These are phyloP conservation scores for Dioscorea alata DNA, from an alignment of 106 monocot species.

Conservation along the genomic window DNA sequence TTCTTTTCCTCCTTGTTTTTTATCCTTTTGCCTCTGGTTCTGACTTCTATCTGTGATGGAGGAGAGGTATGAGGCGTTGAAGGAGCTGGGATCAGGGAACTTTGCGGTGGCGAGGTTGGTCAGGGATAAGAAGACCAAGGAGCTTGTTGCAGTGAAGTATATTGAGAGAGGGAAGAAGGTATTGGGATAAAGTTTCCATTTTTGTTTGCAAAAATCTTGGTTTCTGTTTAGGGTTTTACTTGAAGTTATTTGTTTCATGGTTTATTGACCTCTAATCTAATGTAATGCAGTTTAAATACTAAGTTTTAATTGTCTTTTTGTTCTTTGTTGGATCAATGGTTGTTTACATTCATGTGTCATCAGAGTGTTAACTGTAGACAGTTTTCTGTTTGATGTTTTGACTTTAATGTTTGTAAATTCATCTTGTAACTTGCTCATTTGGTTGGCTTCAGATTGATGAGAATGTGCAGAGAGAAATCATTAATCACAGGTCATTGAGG, in stretches of 20 bases:
- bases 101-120: slow-evolving; percentile 68
- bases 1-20: too few relatives aligned
- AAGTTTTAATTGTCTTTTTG: not conserved
- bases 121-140: slow-evolving; percentile 54
- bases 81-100: slow-evolving; percentile 58
- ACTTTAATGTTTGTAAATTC: too few relatives aligned
- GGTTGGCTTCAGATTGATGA: slow-evolving; percentile 55
- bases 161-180: slow-evolving; percentile 75
- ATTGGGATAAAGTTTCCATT: not conserved
- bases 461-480: slow-evolving; percentile 74
- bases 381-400: not conserved
- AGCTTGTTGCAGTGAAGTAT: slow-evolving; percentile 68
- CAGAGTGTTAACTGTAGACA: too few relatives aligned
- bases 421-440: not conserved
- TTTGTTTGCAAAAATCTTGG: too few relatives aligned
- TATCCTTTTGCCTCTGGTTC: too few relatives aligned
- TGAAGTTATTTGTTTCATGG: too few relatives aligned
- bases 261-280: too few relatives aligned
- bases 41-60: too few relatives aligned
- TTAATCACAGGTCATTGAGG: slow-evolving; percentile 63
- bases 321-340: too few relatives aligned
- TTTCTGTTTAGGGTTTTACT: too few relatives aligned
- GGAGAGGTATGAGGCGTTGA: slow-evolving; percentile 42
- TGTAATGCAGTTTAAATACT: not conserved
- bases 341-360: too few relatives aligned